Evolutionary conservation across 148 eudicot genomes (phyloP), one percentile per base, ranked within the genome.

Genomic region (Talinum fruticosum): DNA sequence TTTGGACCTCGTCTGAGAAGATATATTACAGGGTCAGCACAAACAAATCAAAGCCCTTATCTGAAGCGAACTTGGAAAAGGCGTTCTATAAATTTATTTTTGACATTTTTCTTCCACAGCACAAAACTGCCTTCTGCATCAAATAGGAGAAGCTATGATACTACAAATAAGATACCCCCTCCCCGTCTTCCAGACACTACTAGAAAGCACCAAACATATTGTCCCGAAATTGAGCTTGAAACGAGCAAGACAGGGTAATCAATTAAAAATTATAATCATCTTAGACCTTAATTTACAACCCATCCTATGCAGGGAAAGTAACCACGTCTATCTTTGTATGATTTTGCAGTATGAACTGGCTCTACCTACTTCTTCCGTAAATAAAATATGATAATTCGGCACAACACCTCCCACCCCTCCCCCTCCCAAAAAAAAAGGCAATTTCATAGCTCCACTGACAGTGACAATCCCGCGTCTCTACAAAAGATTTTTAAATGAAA

Each of bases 1-100:
- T 84, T 91, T 95, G 6, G 98, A 95, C 86, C 97, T 88, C 66
- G 73, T 87, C 98, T 95, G 87, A 77, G 45, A 80, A 65, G 24
- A 51, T 23, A 76, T 44, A 69, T 41, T 32, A 41, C 75, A 79
- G 73, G 33, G 26, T 78, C 37, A 81, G 81, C 15, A 71, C 26
- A 49, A 1, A 10, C 36, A 14, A 74, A 69, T 21, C 66, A 14
- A 76, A 73, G 36, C 44, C 78, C 49, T 51, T 21, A 73, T 33
- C 75, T 33, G 2, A 24, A 37, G 45, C 32, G 29, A 23, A 76
- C n/a, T 68, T 35, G 44, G 57, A 16, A 62, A 36, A 33, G 12
- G 34, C 24, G 64, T 29, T 73, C 0, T 73, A 65, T 30, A 72
- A 18, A 30, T 41, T 38, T 57, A 66, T 33, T 68, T 35, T 36